Percentiles rank a stretch among this genome's conserved stretches.
Conservation (phyloP, 495 filamentous ascomycete genomes). For the Trichoderma erinaceum region DNA sequence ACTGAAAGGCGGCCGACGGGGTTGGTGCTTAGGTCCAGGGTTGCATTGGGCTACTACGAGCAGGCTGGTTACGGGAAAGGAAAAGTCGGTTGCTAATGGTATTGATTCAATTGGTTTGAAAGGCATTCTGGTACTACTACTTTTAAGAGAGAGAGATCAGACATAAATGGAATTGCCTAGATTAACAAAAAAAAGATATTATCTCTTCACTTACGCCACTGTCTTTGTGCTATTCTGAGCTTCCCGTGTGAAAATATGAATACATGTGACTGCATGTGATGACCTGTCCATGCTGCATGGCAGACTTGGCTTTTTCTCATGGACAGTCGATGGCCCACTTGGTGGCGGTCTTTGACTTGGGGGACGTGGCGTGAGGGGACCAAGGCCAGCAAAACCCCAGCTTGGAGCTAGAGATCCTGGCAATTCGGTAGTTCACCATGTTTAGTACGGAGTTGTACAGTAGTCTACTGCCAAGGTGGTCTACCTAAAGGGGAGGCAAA, state of each 20-base stretch:
- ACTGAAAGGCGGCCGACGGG: conserved; percentile 9
- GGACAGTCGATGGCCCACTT: not conserved
- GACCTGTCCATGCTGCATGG: conserved; percentile 2
- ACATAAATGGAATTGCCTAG: conserved; percentile 14
- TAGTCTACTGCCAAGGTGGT: too few relatives aligned
- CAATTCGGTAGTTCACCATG: not conserved
- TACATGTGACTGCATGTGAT: conserved; percentile 10
- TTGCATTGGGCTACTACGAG: conserved; percentile 13
- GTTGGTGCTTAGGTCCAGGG: conserved; percentile 3
- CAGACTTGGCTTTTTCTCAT: not conserved
- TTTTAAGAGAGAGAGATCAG: not conserved
- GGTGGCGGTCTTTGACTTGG: not conserved
- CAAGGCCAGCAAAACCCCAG: not conserved
- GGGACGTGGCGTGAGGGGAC: not conserved
- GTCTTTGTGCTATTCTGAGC: not conserved
- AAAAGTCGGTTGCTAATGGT: conserved; percentile 11
- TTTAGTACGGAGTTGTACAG: not conserved
- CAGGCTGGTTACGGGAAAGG: not conserved
- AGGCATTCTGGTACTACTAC: conserved; percentile 11
- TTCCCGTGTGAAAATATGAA: not conserved
- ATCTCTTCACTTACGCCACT: not conserved
- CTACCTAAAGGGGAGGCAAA: not conserved
- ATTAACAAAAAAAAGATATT: conserved; percentile 4
- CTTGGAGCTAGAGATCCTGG: too few relatives aligned
- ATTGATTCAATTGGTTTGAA: not conserved